phyloP scores from a whole-genome alignment of 768 basidiomycete species.

The Serendipita sp. region DNA sequence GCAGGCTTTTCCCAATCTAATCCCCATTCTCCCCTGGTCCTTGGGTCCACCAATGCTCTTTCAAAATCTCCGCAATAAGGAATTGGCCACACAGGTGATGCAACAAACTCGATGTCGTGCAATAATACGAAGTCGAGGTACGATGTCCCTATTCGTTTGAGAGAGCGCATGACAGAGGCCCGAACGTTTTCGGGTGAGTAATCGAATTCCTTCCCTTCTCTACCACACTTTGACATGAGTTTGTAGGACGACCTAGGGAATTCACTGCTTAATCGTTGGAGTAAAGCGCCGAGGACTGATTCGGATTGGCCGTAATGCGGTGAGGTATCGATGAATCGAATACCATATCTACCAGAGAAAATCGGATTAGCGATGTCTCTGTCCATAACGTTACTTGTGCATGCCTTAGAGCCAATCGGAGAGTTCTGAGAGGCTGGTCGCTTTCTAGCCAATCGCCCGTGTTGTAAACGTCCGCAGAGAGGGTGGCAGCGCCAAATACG shows the following conservation, averaged over 20 bases:
- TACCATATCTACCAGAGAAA: slow-evolving; percentile 46
- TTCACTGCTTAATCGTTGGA: slow-evolving; percentile 37
- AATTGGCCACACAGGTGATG: slow-evolving; percentile 32
- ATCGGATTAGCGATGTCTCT: not conserved
- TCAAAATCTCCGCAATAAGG: slow-evolving; percentile 35
- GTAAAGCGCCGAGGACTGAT: slow-evolving; percentile 49
- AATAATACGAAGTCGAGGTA: slow-evolving; percentile 71
- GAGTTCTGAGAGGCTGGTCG: slow-evolving; percentile 41
- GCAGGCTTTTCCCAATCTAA: slow-evolving; percentile 34
- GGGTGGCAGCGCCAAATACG: slow-evolving; percentile 55
- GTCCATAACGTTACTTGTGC: slow-evolving; percentile 8
- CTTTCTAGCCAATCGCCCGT: slow-evolving; percentile 38
- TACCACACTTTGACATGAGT: slow-evolving; percentile 74
- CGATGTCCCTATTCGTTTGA: slow-evolving; percentile 50
- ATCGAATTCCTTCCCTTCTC: slow-evolving; percentile 61
- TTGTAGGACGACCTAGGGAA: slow-evolving; percentile 68
- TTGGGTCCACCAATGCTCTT: slow-evolving; percentile 26
- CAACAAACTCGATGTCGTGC: slow-evolving; percentile 73
- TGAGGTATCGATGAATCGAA: slow-evolving; percentile 67
- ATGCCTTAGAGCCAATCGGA: slow-evolving; percentile 62
- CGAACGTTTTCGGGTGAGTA: slow-evolving; percentile 53
- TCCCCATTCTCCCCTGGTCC: slow-evolving; percentile 46
- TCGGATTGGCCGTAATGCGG: slow-evolving; percentile 71
- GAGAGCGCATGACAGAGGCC: slow-evolving; percentile 45
- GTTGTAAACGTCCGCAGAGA: slow-evolving; percentile 48